Conservation (phyloP, 2,329 filamentous ascomycete genomes). For the Neofusicoccum umdonicola region DNA sequence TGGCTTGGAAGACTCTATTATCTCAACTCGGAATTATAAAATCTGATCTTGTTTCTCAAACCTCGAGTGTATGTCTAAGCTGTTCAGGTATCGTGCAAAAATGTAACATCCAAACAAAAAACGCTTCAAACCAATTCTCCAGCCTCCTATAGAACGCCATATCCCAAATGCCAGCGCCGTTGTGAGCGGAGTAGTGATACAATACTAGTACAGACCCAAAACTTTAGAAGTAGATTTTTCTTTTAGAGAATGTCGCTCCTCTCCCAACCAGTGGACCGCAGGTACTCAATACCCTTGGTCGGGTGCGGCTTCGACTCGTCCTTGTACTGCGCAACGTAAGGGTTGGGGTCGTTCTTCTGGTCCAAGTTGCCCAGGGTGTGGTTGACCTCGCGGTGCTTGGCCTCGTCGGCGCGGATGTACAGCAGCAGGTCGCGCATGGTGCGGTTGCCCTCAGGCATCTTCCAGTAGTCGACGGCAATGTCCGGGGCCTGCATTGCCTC, state of each 20-base stretch:
- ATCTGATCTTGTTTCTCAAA: neutral
- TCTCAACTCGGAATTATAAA: neutral
- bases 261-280: constrained; percentile 75
- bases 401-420: constrained; percentile 65
- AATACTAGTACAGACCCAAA: neutral
- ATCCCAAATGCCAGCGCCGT: neutral
- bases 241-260: constrained; percentile 67
- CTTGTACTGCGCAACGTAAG: constrained; percentile 82
- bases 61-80: neutral
- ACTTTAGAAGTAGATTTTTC: neutral
- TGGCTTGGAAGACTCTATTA: too few relatives aligned
- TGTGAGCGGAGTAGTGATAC: constrained; percentile 1
- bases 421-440: constrained; percentile 84
- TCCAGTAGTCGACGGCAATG: constrained; percentile 89
- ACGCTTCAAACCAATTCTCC: neutral
- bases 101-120: neutral
- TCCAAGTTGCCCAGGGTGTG: constrained; percentile 89
- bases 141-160: neutral
- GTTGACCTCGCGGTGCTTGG: constrained; percentile 82
- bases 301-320: constrained; percentile 66
- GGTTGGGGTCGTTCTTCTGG: constrained; percentile 84
- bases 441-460: constrained; percentile 79
- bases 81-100: neutral
- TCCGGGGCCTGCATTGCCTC: constrained; percentile 75
- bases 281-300: constrained; percentile 63